phyloP scores from a whole-genome alignment of 768 basidiomycete species.

The Hortiboletus campestris region DNA sequence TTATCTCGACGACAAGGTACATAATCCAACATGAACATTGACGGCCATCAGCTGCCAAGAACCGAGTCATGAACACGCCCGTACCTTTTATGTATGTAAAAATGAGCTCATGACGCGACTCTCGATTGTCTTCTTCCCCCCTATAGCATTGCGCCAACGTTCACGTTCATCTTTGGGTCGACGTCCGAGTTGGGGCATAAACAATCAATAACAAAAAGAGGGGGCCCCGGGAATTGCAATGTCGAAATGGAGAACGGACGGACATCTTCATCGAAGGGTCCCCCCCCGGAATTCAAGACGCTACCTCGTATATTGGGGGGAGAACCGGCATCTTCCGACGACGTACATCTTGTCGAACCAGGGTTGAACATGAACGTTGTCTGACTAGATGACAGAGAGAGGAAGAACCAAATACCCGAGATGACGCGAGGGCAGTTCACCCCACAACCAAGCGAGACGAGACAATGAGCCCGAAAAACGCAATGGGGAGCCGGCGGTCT shows the following conservation, averaged over 20 bases:
- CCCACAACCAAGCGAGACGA: constrained; percentile 1
- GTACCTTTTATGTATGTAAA: constrained; percentile 17
- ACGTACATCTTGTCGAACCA: neutral
- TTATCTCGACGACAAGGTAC: constrained; percentile 2
- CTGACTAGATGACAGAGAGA: neutral
- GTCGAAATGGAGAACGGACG: neutral
- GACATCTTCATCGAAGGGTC: neutral
- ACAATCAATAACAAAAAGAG: neutral
- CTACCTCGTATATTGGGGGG: neutral
- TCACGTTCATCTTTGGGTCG: neutral
- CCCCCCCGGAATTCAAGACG: neutral
- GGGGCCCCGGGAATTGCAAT: constrained; percentile 10
- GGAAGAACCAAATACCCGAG: neutral
- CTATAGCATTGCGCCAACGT: neutral
- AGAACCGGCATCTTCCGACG: constrained; percentile 4
- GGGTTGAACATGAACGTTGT: neutral
- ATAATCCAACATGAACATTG: constrained; percentile 15
- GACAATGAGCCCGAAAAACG: neutral
- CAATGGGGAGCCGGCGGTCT: constrained; percentile 5
- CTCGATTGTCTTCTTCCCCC: neutral
- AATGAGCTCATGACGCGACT: neutral
- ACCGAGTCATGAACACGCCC: neutral
- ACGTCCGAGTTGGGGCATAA: neutral
- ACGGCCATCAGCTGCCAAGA: constrained; percentile 23
- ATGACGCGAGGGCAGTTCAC: neutral